A percentile compares a stretch with the other conserved stretches of the same genome.
Evolutionary conservation across 192 early-diverging fungal genomes (phyloP).

Genomic region (Coemansia sp.): DNA sequence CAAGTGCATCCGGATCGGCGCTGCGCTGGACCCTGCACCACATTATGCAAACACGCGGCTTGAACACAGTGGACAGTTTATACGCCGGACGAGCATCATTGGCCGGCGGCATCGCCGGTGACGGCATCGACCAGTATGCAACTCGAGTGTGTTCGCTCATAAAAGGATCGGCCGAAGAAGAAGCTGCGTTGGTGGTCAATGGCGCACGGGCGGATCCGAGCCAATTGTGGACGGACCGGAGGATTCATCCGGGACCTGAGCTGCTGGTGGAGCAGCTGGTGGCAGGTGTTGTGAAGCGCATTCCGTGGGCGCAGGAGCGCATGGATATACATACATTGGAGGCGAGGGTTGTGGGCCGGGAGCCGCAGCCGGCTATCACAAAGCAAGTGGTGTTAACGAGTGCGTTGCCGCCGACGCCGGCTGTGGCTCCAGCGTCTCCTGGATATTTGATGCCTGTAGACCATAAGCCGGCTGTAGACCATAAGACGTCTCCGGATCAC

Average conservation of each 20-base stretch:
- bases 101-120: constrained; percentile 47
- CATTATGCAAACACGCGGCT: constrained; percentile 41
- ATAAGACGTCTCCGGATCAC: too few species aligned
- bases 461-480: too few species aligned
- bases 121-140: constrained; percentile 45
- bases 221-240: constrained; percentile 13
- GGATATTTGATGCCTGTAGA: too few species aligned
- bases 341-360: constrained; percentile 27
- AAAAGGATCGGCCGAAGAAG: constrained; percentile 44
- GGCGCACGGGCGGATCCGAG: constrained; percentile 20
- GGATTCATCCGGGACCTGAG: constrained; percentile 14
- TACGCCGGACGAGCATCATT: constrained; percentile 47
- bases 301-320: constrained; percentile 53
- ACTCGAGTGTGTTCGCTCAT: constrained; percentile 48
- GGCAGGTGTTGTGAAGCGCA: constrained; percentile 42
- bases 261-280: constrained; percentile 44
- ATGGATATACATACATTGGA: constrained; percentile 48
- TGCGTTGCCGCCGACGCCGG: not conserved
- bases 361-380: constrained; percentile 21
- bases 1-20: constrained; percentile 41
- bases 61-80: constrained; percentile 36
- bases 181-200: constrained; percentile 43
- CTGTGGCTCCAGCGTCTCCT: not conserved
- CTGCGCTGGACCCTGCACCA: constrained; percentile 52
- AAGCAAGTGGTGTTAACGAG: constrained; percentile 6